These are phyloP conservation scores for Austroboletus eburneus DNA, from an alignment of 768 basidiomycete genomes.

Conservation along the genomic window DNA sequence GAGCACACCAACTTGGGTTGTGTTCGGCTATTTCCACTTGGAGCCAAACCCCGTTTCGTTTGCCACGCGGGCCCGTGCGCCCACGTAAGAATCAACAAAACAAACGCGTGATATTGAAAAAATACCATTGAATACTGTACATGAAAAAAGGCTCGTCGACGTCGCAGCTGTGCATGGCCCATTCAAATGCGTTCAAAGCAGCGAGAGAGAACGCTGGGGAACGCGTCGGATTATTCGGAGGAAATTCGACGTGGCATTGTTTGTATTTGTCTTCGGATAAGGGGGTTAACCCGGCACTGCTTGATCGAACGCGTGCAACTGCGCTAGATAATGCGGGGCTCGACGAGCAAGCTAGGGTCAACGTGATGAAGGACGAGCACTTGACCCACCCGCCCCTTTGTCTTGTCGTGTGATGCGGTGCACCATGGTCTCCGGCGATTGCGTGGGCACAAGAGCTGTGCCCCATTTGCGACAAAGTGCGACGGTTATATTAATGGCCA, in stretches of 20 bases:
- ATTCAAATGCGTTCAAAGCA: slow-evolving; percentile 12
- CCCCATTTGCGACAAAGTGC: slow-evolving; percentile 12
- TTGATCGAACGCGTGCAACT: slow-evolving; percentile 19
- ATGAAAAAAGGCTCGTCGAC: slow-evolving; percentile 23
- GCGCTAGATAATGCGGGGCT: slow-evolving; percentile 4
- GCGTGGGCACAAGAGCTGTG: slow-evolving; percentile 16
- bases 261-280: slow-evolving; percentile 33
- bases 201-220: neutral
- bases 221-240: slow-evolving; percentile 13
- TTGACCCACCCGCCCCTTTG: slow-evolving; percentile 11
- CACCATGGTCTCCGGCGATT: slow-evolving; percentile 19
- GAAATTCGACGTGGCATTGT: slow-evolving; percentile 16
- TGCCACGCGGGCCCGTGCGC: slow-evolving; percentile 39
- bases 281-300: slow-evolving; percentile 18
- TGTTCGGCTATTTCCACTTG: slow-evolving; percentile 38
- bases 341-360: slow-evolving; percentile 6
- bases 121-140: slow-evolving; percentile 30
- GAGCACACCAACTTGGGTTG: slow-evolving; percentile 37
- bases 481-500: slow-evolving; percentile 22
- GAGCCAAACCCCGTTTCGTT: slow-evolving; percentile 36
- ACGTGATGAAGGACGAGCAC: neutral
- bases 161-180: slow-evolving; percentile 15
- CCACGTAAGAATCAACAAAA: slow-evolving; percentile 37
- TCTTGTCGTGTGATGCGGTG: neutral
- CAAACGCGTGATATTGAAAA: slow-evolving; percentile 29